Conservation (phyloP, 2,329 filamentous ascomycete genomes). For the Hymenoscyphus infarciens region DNA sequence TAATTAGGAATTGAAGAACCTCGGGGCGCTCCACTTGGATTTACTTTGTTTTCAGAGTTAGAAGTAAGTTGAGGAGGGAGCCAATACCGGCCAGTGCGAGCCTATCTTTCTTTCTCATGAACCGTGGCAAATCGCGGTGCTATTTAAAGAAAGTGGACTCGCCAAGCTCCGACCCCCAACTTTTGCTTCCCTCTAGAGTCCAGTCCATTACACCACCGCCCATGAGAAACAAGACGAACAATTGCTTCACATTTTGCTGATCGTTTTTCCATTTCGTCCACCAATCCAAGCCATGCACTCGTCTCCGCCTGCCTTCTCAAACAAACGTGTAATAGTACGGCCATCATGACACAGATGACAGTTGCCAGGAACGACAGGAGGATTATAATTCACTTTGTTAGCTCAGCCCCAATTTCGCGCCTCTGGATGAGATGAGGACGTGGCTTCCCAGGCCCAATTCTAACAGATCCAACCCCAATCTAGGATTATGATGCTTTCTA, state of each 20-base stretch:
- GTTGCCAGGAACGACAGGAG: slow-evolving; percentile 54
- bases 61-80: not conserved
- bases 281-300: not conserved
- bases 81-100: not conserved
- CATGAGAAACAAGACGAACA: too few species aligned
- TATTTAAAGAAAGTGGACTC: not conserved
- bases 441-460: slow-evolving; percentile 6
- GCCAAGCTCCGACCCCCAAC: not conserved
- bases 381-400: slow-evolving; percentile 77
- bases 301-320: not conserved
- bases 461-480: not conserved
- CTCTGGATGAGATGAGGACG: not conserved
- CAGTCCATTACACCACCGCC: too few species aligned
- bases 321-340: slow-evolving; percentile 1
- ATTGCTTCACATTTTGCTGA: not conserved
- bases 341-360: slow-evolving; percentile 6
- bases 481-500: slow-evolving; percentile 92
- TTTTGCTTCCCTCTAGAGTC: too few species aligned
- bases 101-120: not conserved
- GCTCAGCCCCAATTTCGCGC: slow-evolving; percentile 4
- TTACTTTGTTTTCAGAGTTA: not conserved
- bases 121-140: not conserved
- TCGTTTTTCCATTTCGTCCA: not conserved
- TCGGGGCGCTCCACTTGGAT: not conserved
- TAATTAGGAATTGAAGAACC: not conserved